phyloP scores from a whole-genome alignment of 768 basidiomycete genomes.

The Gymnopilus dilepis region DNA sequence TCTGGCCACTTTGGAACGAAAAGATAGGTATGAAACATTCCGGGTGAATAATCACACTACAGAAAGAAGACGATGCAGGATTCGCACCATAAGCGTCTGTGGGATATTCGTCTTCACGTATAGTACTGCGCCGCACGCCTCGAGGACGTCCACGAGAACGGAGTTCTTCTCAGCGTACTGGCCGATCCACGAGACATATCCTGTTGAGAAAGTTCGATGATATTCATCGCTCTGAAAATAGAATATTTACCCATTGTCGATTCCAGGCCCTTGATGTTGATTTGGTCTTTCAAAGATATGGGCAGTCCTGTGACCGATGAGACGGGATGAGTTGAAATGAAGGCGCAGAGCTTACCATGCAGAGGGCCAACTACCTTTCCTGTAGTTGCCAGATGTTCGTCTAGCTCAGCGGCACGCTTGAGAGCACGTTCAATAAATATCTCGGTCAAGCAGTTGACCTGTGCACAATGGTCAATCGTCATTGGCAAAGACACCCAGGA shows the following conservation, averaged over 20 bases:
- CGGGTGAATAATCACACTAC: neutral
- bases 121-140: slow-evolving; percentile 68
- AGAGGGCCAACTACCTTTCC: slow-evolving; percentile 74
- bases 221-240: neutral
- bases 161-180: slow-evolving; percentile 62
- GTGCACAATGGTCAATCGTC: neutral
- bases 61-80: neutral
- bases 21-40: neutral
- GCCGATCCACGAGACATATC: slow-evolving; percentile 79
- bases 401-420: slow-evolving; percentile 66
- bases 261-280: slow-evolving; percentile 71
- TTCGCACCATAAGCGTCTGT: slow-evolving; percentile 71
- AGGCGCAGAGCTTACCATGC: slow-evolving; percentile 50
- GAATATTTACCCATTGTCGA: slow-evolving; percentile 60
- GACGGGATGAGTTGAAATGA: neutral
- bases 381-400: slow-evolving; percentile 59
- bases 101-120: slow-evolving; percentile 79
- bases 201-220: slow-evolving; percentile 33
- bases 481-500: neutral
- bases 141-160: slow-evolving; percentile 67
- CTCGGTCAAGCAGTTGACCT: slow-evolving; percentile 86
- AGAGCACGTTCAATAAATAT: slow-evolving; percentile 78
- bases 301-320: slow-evolving; percentile 48
- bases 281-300: slow-evolving; percentile 77
- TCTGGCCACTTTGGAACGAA: slow-evolving; percentile 66